Evolutionary conservation across 2,329 filamentous ascomycete species (phyloP).

Genomic region (Rhynchosporium graminicola): DNA sequence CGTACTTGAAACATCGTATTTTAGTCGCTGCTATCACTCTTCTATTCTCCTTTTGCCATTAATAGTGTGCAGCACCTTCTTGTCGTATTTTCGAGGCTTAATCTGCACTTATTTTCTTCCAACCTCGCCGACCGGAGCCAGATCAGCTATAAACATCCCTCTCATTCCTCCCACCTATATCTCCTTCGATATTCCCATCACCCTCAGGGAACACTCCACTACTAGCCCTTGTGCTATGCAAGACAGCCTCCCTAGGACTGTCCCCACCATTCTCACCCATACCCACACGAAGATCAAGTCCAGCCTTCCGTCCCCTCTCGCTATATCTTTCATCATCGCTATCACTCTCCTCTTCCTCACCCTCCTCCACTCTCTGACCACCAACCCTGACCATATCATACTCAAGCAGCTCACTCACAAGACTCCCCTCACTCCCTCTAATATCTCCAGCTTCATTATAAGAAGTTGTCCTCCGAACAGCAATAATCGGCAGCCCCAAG

Average conservation of each 20-base stretch:
- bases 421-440: not conserved
- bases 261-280: not conserved
- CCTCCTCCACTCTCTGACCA: not conserved
- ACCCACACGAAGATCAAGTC: not conserved
- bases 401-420: conserved; percentile 6
- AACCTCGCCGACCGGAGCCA: not conserved
- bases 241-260: not conserved
- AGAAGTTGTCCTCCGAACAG: not conserved
- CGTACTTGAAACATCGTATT: not conserved
- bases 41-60: not conserved
- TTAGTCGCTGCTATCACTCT: not conserved
- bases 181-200: not conserved
- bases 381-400: not conserved
- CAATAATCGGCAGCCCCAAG: conserved; percentile 13
- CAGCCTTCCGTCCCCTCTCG: conserved; percentile 5
- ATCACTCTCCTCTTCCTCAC: conserved; percentile 1
- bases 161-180: not conserved
- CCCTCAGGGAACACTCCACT: conserved; percentile 15
- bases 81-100: not conserved
- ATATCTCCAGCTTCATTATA: not conserved
- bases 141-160: conserved; percentile 14
- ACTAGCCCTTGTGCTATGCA: conserved; percentile 17
- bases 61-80: not conserved
- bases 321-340: conserved; percentile 3
- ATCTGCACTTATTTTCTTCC: not conserved